phyloP scores from a whole-genome alignment of 2,329 filamentous ascomycete genomes.

The Hymenoscyphus linearis region DNA sequence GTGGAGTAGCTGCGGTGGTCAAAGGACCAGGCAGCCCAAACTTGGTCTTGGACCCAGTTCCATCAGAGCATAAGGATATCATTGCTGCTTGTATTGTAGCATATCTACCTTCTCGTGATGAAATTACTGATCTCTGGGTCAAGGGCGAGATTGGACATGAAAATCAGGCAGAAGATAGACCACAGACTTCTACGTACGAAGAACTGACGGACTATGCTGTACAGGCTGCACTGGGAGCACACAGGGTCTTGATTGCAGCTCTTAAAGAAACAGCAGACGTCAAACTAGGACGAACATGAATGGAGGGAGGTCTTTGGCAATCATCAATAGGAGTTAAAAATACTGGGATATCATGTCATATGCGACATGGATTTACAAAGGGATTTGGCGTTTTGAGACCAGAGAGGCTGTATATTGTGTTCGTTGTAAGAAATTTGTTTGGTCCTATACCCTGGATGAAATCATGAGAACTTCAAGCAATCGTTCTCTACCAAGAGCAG shows the following conservation, averaged over 20 bases:
- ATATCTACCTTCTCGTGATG: conserved; percentile 80
- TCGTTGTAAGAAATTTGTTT: not conserved
- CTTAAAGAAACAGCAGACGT: conserved; percentile 50
- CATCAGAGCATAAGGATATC: conserved; percentile 72
- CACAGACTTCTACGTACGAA: conserved; percentile 40
- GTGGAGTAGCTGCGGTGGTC: conserved; percentile 81
- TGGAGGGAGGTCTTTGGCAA: not conserved
- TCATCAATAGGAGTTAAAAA: conserved; percentile 3
- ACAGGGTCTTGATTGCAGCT: conserved; percentile 56
- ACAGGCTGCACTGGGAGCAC: conserved; percentile 53
- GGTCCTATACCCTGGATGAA: conserved; percentile 4
- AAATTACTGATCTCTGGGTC: conserved; percentile 92
- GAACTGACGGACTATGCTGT: conserved; percentile 58
- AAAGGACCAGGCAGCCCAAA: conserved; percentile 37
- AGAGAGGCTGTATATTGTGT: not conserved
- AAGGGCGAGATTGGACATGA: conserved; percentile 58
- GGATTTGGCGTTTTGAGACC: not conserved
- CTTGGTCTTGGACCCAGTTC: conserved; percentile 74
- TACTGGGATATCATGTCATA: not conserved
- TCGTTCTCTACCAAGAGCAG: not conserved
- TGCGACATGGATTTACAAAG: not conserved
- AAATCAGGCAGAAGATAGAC: conserved; percentile 34
- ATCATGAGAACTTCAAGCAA: conserved; percentile 1
- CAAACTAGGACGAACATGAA: conserved; percentile 25
- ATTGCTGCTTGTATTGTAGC: conserved; percentile 83